Evolutionary conservation across 2,329 filamentous ascomycete species (phyloP), one percentile per base, ranked within the genome.

Genomic region (Beauveria sp.): DNA sequence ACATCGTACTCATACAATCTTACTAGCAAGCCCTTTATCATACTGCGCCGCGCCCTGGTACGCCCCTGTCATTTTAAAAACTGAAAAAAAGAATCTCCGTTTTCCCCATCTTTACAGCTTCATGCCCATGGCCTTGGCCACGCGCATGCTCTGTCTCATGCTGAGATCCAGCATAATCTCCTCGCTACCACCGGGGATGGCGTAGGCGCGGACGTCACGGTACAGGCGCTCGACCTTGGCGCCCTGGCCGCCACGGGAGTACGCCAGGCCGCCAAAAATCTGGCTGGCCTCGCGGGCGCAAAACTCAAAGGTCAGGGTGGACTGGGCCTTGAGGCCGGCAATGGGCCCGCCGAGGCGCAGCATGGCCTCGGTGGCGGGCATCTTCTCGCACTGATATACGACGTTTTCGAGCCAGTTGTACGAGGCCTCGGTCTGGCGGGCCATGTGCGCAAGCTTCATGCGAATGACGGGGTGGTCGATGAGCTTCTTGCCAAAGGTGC

Each of bases 81-180:
- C 26, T 12, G 22, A 57, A 5, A 48, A 46, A 5, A 57, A 38
- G 14, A 26, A 31, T 10, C 51, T 49, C 51, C 49, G 1, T n/a
- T 38, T 22, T 24, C 22, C 18, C 3, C 46, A 26, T 52, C 40
- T 14, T 73, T 87, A 98, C 74, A 99, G 73, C 83, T 97, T 99
- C 93, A 98, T 97, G 10, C 95, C 95, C 74, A 96, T 80, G 65
- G 88, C 87, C 83, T 97, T 88, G 69, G 92, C 90, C 61, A 99
- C 95, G 74, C 86, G 87, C 80, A 96, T 74, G 65, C 88, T 89
- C 81, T 97, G 93, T 69, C 93, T 83, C 75, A 99, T 96, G 77
- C 91, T 96, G 71, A 99, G 76, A 75, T 99, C 95, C 67, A 98
- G 80, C 95, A 99, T 99, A 67, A 99, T 99, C 83, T 99, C 95